Conservation (phyloP, 257 asterid species). For the Jaltomata sinuosa region DNA sequence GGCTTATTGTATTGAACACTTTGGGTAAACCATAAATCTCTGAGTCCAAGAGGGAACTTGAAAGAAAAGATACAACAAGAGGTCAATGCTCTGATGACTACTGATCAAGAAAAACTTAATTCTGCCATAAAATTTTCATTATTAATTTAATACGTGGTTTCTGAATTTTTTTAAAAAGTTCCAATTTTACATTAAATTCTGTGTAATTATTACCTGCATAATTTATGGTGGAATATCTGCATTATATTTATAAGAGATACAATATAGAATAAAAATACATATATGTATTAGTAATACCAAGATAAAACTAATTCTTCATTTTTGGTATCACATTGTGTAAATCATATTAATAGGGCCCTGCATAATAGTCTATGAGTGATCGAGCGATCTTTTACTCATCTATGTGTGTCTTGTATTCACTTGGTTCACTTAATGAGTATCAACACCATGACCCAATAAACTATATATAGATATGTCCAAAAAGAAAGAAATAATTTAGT, state of each 20-base stretch:
- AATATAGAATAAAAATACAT: background rate
- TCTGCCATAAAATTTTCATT: too few relatives aligned
- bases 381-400: background rate
- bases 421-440: background rate
- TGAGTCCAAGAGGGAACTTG: background rate
- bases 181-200: background rate
- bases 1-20: background rate
- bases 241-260: background rate
- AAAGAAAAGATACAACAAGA: too few relatives aligned
- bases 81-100: too few relatives aligned
- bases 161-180: too few relatives aligned
- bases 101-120: too few relatives aligned
- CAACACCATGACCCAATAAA: background rate
- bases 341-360: background rate
- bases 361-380: background rate
- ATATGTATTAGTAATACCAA: background rate
- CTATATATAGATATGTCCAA: background rate
- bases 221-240: background rate
- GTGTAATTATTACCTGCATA: background rate
- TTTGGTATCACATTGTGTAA: background rate
- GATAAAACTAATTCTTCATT: background rate
- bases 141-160: too few relatives aligned
- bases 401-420: background rate
- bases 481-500: background rate
- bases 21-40: too few relatives aligned